phyloP scores from a whole-genome alignment of 2,329 filamentous ascomycete genomes.

The Verticillium isaacii region DNA sequence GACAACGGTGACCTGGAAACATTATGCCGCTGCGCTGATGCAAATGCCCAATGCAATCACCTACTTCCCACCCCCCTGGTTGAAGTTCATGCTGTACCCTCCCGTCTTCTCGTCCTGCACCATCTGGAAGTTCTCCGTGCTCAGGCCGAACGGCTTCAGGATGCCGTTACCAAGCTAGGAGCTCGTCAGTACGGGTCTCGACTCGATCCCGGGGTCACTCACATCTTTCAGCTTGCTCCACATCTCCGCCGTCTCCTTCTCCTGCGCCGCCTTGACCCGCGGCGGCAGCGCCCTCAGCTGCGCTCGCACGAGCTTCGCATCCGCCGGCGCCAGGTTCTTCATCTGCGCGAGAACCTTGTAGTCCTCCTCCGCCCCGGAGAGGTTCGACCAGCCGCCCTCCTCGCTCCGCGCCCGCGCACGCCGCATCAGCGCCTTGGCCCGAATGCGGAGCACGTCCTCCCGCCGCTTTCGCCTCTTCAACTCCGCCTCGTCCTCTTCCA shows the following conservation, averaged over 20 bases:
- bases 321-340: conserved; percentile 57
- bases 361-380: conserved; percentile 75
- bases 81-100: conserved; percentile 92
- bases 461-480: conserved; percentile 29
- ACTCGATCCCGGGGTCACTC: conserved; percentile 22
- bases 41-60: neutral
- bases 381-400: conserved; percentile 70
- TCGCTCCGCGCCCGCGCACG: conserved; percentile 69
- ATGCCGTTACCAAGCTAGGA: conserved; percentile 78
- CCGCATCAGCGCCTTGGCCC: conserved; percentile 77
- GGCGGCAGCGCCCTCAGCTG: conserved; percentile 64
- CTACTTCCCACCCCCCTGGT: conserved; percentile 27
- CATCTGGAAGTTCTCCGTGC: conserved; percentile 93
- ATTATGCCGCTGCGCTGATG: neutral
- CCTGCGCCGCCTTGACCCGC: conserved; percentile 70
- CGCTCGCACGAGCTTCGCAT: conserved; percentile 61
- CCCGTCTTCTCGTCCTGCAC: conserved; percentile 84
- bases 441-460: conserved; percentile 69
- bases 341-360: conserved; percentile 64
- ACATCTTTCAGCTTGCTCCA: conserved; percentile 90
- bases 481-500: conserved; percentile 19
- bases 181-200: neutral
- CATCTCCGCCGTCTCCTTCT: conserved; percentile 91
- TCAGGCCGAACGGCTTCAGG: conserved; percentile 87
- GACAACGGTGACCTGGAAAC: too few relatives aligned